phyloP scores from a whole-genome alignment of 208 protist genomes.

The Angomonas deanei region DNA sequence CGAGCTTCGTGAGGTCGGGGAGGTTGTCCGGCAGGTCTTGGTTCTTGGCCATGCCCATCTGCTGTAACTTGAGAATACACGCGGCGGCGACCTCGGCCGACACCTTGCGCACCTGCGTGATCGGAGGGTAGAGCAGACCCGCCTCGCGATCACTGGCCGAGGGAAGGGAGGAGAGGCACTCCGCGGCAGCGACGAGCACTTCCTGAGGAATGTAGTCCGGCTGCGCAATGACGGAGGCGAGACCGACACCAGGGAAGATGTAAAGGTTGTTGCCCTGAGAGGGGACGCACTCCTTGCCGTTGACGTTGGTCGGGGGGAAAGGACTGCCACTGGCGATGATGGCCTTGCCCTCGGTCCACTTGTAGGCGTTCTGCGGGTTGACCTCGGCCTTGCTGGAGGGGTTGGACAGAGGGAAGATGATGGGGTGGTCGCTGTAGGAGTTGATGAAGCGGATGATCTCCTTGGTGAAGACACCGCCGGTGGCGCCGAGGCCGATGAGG shows the following conservation, averaged over 20 bases:
- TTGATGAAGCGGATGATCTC: conserved; percentile 83
- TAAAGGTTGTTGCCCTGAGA: conserved; percentile 98
- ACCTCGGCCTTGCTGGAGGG: conserved; percentile 86
- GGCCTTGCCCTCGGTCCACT: conserved; percentile 88
- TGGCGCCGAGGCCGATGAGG: conserved; percentile 92
- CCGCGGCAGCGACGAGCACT: conserved; percentile 81
- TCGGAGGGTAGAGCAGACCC: conserved; percentile 67
- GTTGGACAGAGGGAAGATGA: conserved; percentile 97
- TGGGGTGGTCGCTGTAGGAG: conserved; percentile 77
- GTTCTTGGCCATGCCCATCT: conserved; percentile 51
- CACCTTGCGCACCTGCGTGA: conserved; percentile 67
- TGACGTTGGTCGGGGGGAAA: conserved; percentile 82
- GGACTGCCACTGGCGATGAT: conserved; percentile 96
- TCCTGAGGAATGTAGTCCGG: conserved; percentile 81
- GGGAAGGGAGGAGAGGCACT: conserved; percentile 53
- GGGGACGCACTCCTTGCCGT: conserved; percentile 77
- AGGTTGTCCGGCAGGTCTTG: conserved; percentile 28
- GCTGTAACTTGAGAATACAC: conserved; percentile 60
- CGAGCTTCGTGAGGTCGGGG: conserved; percentile 33
- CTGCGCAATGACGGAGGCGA: conserved; percentile 73
- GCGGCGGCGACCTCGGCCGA: conserved; percentile 66
- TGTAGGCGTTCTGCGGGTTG: conserved; percentile 91
- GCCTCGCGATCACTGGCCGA: conserved; percentile 29
- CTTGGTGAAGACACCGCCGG: conserved; percentile 92
- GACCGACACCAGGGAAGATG: conserved; percentile 94